Conservation (phyloP, 164 flowering plant species). For the Nymphaea colorata region DNA sequence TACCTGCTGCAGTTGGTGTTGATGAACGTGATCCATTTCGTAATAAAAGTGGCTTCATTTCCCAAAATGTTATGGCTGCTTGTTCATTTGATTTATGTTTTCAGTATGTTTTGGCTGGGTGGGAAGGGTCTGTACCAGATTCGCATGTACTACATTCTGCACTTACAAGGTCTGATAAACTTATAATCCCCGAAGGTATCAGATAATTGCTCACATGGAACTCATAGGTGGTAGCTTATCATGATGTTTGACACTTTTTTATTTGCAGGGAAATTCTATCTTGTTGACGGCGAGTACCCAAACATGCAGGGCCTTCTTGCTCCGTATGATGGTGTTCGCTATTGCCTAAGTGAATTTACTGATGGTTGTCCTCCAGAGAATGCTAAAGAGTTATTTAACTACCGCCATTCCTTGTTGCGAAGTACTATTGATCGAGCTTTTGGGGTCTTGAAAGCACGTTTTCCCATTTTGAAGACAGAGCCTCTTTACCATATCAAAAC, state of each 20-base stretch:
- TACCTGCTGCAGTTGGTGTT: slow-evolving; percentile 49
- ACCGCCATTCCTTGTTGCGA: slow-evolving; percentile 51
- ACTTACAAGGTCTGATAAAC: slow-evolving; percentile 58
- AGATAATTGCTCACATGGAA: not conserved
- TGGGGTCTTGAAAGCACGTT: slow-evolving; percentile 41
- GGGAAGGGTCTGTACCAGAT: slow-evolving; percentile 72
- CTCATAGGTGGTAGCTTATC: not conserved
- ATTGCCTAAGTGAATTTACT: slow-evolving; percentile 21
- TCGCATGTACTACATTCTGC: slow-evolving; percentile 39
- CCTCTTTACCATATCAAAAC: slow-evolving; percentile 62
- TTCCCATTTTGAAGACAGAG: slow-evolving; percentile 63
- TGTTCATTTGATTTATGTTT: slow-evolving; percentile 54
- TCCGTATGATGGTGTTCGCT: slow-evolving; percentile 33
- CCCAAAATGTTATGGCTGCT: slow-evolving; percentile 57
- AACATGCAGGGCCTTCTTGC: slow-evolving; percentile 56
- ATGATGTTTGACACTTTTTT: not conserved
- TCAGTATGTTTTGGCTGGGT: slow-evolving; percentile 57
- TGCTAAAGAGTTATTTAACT: slow-evolving; percentile 62
- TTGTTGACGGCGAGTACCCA: slow-evolving; percentile 41
- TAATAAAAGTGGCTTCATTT: slow-evolving; percentile 33
- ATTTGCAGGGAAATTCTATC: slow-evolving; percentile 54
- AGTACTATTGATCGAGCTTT: slow-evolving; percentile 35
- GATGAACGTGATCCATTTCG: slow-evolving; percentile 63
- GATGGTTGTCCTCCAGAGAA: slow-evolving; percentile 31
- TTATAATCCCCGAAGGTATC: slow-evolving; percentile 56